Percentiles rank a stretch among this genome's conserved stretches.
Evolutionary conservation across 2,329 filamentous ascomycete species (phyloP).

Genomic region (Trichoderma harzianum): DNA sequence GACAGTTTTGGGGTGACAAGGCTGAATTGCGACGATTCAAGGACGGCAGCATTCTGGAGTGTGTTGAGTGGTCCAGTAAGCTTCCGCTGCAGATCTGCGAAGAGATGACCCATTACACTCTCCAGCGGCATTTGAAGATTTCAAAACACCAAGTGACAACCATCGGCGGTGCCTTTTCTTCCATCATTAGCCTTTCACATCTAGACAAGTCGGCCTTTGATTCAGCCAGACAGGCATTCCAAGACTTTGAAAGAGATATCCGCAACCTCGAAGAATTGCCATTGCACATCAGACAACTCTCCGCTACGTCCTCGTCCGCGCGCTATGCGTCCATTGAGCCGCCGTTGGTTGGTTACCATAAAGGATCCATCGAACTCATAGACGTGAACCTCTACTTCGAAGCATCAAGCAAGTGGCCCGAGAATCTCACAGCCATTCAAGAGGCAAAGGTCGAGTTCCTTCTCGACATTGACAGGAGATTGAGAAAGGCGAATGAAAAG

Average conservation of each 20-base stretch:
- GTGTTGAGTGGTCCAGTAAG: conserved; percentile 75
- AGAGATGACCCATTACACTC: conserved; percentile 72
- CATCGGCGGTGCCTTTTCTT: conserved; percentile 50
- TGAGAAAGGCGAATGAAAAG: conserved; percentile 58
- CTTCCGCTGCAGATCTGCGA: conserved; percentile 65
- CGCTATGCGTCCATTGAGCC: conserved; percentile 64
- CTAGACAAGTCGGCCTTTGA: conserved; percentile 61
- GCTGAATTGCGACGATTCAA: conserved; percentile 91
- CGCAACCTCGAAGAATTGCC: conserved; percentile 78
- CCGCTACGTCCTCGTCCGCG: conserved; percentile 67
- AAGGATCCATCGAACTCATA: conserved; percentile 53
- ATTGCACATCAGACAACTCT: conserved; percentile 78
- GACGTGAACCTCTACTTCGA: conserved; percentile 89
- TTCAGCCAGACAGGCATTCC: conserved; percentile 65
- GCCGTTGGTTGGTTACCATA: conserved; percentile 41
- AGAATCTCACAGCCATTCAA: conserved; percentile 86
- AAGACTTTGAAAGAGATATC: conserved; percentile 70
- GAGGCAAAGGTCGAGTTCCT: conserved; percentile 90
- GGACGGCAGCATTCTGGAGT: conserved; percentile 90
- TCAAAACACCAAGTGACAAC: conserved; percentile 51
- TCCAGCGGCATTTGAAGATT: conserved; percentile 66
- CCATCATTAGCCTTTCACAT: conserved; percentile 44
- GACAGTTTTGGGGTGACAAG: conserved; percentile 92
- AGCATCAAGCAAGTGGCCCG: conserved; percentile 88
- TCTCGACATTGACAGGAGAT: conserved; percentile 67